Evolutionary conservation across 2,329 filamentous ascomycete species (phyloP).

Genomic region (Xylariaceae sp.): DNA sequence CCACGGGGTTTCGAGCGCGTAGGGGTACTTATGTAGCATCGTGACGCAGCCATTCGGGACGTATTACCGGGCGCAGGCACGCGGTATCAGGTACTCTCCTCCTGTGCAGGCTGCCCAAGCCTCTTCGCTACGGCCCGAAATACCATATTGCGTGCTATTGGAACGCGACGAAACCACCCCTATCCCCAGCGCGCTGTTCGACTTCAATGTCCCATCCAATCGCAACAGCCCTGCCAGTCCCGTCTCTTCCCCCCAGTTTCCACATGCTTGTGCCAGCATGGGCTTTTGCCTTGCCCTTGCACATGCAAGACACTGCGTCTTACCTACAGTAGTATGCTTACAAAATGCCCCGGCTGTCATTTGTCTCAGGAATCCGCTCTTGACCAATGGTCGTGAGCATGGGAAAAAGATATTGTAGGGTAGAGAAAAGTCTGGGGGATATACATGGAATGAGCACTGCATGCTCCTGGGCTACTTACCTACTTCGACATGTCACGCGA

Average conservation of each 20-base stretch:
- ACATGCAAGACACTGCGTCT: too few relatives aligned
- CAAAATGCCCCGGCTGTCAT: neutral
- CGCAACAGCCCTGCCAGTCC: conserved; percentile 6
- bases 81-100: conserved; percentile 7
- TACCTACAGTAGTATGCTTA: too few relatives aligned
- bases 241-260: conserved; percentile 9
- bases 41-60: conserved; percentile 18
- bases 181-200: conserved; percentile 7
- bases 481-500: too few relatives aligned
- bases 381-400: too few relatives aligned
- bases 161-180: too few relatives aligned
- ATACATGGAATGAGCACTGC: too few relatives aligned
- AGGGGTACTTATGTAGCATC: too few relatives aligned
- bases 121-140: conserved; percentile 30
- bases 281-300: conserved; percentile 1
- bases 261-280: conserved; percentile 7
- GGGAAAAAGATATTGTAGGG: too few relatives aligned
- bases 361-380: neutral
- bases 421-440: too few relatives aligned
- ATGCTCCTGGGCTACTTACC: too few relatives aligned
- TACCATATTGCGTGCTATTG: conserved; percentile 28
- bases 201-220: conserved; percentile 20
- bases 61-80: conserved; percentile 19
- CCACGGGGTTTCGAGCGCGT: conserved; percentile 10
- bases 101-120: conserved; percentile 5